Conservation (phyloP, 106 monocot genomes). For the Allium cepa region DNA sequence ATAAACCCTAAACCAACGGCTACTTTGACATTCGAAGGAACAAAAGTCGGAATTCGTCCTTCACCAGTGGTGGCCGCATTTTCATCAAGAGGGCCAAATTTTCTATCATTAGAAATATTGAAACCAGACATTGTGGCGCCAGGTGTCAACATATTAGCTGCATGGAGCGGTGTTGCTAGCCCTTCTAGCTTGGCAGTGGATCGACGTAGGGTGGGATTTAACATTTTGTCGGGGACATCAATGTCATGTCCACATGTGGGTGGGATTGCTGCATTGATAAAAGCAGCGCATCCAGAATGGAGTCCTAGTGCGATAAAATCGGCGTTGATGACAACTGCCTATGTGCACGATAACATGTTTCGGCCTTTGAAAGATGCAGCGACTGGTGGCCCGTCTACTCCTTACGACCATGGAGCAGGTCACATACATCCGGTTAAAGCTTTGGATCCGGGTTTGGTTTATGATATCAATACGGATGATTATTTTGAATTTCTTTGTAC, state of each 20-base stretch:
- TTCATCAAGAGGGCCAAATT: conserved; percentile 84
- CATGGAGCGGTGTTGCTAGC: conserved; percentile 67
- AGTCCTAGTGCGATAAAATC: conserved; percentile 82
- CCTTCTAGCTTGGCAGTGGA: conserved; percentile 66
- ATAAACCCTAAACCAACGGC: conserved; percentile 26
- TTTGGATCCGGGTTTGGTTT: conserved; percentile 66
- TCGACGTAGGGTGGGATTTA: conserved; percentile 57
- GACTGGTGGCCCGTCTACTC: conserved; percentile 21
- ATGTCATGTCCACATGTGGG: conserved; percentile 95
- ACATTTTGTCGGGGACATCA: conserved; percentile 87
- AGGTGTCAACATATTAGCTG: conserved; percentile 92
- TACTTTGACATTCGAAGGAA: conserved; percentile 54
- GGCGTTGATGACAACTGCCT: conserved; percentile 93
- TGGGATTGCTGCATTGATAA: conserved; percentile 74
- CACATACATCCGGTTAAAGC: conserved; percentile 75
- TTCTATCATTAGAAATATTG: conserved; percentile 66
- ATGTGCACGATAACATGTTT: conserved; percentile 70
- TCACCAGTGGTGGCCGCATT: conserved; percentile 88
- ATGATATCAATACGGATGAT: conserved; percentile 49
- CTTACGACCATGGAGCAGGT: conserved; percentile 73
- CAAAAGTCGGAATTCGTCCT: conserved; percentile 70
- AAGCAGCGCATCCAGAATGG: conserved; percentile 79
- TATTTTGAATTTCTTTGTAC: conserved; percentile 91
- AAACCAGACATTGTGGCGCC: conserved; percentile 88
- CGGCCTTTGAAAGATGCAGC: conserved; percentile 58